Evolutionary conservation across 768 basidiomycete genomes (phyloP), one percentile per base, ranked within the genome.

Genomic region (Pleurotus salmoneostramineus): DNA sequence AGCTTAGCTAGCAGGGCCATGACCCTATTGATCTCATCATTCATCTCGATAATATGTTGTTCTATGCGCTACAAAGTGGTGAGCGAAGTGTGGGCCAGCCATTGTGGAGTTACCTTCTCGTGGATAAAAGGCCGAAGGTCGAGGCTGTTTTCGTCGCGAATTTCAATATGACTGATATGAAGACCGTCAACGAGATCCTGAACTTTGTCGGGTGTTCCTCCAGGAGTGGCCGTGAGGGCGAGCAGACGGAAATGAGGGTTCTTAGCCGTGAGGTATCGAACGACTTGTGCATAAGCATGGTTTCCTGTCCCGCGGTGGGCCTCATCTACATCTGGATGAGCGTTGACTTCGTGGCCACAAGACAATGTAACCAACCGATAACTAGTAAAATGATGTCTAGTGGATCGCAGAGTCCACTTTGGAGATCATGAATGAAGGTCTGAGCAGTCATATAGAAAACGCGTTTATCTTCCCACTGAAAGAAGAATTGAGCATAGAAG

Each of bases 401-500:
- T 0, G 86, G 79, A 65, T 98, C 91, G 64, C 93, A 89, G 32
- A 78, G 84, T 42, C 86, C 87, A 1, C 78, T 81, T 5, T 71
- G 72, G 17, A 98, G 74, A 67, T 99, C 97, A 60, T 96, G 96
- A 59, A 90, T 77, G 21, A 98, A 78, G 0, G 96, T 98, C 68
- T 98, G 97, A 0, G 95, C 94, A 0, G 95, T 98, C 86, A 95
- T 94, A 67, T 93, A 98, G 67, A 96, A 94, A 17, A 97, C 84
- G 0, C 93, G 79, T 66, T 92, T 93, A 64, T 87, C 81, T 59
- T 77, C 71, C 90, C 91, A 94, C 92, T 94, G 45, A 46, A 49
- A 7, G 15, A n/a, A n/a, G n/a, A n/a, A n/a, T n/a, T n/a, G n/a
- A 3, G 3, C 5, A 12, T 17, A 40, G 21, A 3, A 17, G 21